Conservation (phyloP, 495 filamentous ascomycete species). For the Hypoxylon cercidicola region DNA sequence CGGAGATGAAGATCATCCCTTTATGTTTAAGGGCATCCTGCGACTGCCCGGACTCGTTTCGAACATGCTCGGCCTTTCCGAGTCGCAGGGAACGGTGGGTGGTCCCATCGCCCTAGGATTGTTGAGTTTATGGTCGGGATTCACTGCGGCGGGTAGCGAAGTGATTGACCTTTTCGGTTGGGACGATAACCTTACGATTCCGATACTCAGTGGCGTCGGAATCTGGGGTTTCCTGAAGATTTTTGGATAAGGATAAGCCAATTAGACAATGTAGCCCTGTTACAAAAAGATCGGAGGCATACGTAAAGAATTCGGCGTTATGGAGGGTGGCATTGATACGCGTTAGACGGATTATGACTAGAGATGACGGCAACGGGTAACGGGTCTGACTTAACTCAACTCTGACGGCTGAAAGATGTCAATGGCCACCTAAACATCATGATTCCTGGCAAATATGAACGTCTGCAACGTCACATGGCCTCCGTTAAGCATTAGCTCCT, state of each 20-base stretch:
- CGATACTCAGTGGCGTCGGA: conserved; percentile 86
- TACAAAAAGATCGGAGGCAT: conserved; percentile 11
- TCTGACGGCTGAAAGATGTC: conserved; percentile 23
- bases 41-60: conserved; percentile 67
- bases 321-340: conserved; percentile 5
- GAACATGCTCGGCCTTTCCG: conserved; percentile 59
- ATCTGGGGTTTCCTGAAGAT: conserved; percentile 94
- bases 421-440: conserved; percentile 13
- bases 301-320: conserved; percentile 34
- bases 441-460: conserved; percentile 9
- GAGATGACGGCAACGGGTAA: conserved; percentile 20
- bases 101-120: conserved; percentile 81
- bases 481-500: conserved; percentile 6
- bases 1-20: conserved; percentile 70
- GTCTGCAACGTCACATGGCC: conserved; percentile 22
- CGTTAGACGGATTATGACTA: conserved; percentile 33
- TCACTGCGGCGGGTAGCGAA: conserved; percentile 88
- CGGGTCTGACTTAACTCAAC: conserved; percentile 30
- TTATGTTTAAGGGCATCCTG: conserved; percentile 84
- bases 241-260: conserved; percentile 68
- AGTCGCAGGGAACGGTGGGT: conserved; percentile 61
- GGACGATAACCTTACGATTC: conserved; percentile 98
- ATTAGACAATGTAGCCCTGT: conserved; percentile 21
- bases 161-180: conserved; percentile 89
- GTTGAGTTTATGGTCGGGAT: conserved; percentile 86